These are phyloP conservation scores for Camellia sinensis DNA, from an alignment of 148 eudicot species.

Conservation along the genomic window DNA sequence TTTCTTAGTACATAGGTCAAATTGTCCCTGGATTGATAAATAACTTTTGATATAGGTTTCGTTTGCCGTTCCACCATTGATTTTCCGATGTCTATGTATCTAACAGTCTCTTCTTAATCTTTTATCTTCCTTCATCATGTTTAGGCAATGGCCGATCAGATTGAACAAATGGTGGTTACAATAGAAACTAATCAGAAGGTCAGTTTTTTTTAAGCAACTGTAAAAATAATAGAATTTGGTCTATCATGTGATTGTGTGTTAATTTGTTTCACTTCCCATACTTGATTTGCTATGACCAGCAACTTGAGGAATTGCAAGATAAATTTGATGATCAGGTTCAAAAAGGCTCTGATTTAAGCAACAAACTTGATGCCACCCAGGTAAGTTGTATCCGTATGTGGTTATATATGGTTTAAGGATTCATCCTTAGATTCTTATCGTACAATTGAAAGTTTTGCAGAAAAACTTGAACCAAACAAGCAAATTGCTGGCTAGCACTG, in stretches of 20 bases:
- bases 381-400: slow-evolving; percentile 19
- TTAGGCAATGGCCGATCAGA: slow-evolving; percentile 82
- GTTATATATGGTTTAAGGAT: not conserved
- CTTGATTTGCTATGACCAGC: slow-evolving; percentile 29
- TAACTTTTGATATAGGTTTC: not conserved
- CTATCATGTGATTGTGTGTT: not conserved
- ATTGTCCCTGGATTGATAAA: not conserved
- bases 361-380: slow-evolving; percentile 55
- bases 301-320: slow-evolving; percentile 59
- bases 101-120: not conserved
- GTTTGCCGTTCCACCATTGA: not conserved
- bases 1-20: not conserved
- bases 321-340: slow-evolving; percentile 52
- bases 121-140: not conserved
- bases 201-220: not conserved
- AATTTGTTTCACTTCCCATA: not conserved
- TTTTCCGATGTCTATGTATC: not conserved
- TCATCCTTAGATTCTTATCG: slow-evolving; percentile 4
- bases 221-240: not conserved
- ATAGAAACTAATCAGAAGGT: slow-evolving; percentile 73
- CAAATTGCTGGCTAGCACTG: slow-evolving; percentile 36
- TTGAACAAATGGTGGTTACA: slow-evolving; percentile 70
- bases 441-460: slow-evolving; percentile 25
- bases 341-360: slow-evolving; percentile 46
- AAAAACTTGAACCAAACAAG: slow-evolving; percentile 41